Evolutionary conservation across 2,329 filamentous ascomycete genomes (phyloP).

Genomic region (Arthrinium phaeospermum): DNA sequence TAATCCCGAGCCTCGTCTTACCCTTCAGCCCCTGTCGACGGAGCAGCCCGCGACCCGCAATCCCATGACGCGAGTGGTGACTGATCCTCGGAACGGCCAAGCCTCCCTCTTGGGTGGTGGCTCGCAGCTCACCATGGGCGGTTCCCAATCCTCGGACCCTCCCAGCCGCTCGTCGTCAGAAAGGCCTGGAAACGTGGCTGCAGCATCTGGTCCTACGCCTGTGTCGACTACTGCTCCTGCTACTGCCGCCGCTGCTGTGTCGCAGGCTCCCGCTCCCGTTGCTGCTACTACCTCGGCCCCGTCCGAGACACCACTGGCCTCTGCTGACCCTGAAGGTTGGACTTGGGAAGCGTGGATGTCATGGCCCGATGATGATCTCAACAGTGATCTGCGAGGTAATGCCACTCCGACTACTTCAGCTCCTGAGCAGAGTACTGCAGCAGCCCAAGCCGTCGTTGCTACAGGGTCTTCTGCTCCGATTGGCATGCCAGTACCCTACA

Average conservation of each 20-base stretch:
- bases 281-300: not conserved
- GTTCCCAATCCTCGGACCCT: no score
- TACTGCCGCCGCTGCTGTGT: not conserved
- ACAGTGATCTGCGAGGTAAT: not conserved
- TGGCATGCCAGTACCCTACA: not conserved
- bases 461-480: no score
- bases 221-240: not conserved
- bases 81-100: not conserved
- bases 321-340: not conserved
- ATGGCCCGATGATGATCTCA: not conserved
- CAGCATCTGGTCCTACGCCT: not conserved
- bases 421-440: not conserved
- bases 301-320: not conserved
- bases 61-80: not conserved
- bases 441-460: not conserved
- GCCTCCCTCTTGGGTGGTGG: not conserved
- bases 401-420: not conserved
- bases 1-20: not conserved
- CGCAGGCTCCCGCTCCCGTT: not conserved
- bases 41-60: not conserved
- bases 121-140: not conserved
- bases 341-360: not conserved
- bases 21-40: not conserved
- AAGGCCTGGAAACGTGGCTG: not conserved
- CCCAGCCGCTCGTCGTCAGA: not conserved